Percentiles rank a stretch among this genome's conserved stretches.
Conservation (phyloP, 805 yeast species). For the Kluyveromyces aestuarii region DNA sequence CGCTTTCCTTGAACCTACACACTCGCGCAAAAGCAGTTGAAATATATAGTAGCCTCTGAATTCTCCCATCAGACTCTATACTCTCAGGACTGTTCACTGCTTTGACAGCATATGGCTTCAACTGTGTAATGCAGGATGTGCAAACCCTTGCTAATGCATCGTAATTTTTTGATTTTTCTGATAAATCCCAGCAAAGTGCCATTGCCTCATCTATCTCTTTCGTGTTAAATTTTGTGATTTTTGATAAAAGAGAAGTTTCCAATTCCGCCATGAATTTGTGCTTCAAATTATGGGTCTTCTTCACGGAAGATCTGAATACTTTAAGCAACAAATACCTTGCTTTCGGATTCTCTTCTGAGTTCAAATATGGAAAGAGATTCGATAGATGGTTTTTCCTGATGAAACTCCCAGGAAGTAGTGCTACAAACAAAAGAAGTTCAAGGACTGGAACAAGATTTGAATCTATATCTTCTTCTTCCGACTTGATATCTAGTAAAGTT, state of each 20-base stretch:
- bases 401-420: slow-evolving; percentile 42
- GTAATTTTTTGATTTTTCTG: slow-evolving; percentile 38
- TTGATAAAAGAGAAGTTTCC: slow-evolving; percentile 42
- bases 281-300: slow-evolving; percentile 36
- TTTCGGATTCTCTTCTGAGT: slow-evolving; percentile 38
- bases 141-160: slow-evolving; percentile 52
- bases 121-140: slow-evolving; percentile 44
- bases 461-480: slow-evolving; percentile 18
- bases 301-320: slow-evolving; percentile 44
- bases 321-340: slow-evolving; percentile 38
- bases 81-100: slow-evolving; percentile 17
- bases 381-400: slow-evolving; percentile 59
- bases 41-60: slow-evolving; percentile 50
- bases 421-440: slow-evolving; percentile 43
- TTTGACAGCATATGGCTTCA: slow-evolving; percentile 37
- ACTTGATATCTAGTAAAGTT: slow-evolving; percentile 17
- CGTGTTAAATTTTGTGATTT: slow-evolving; percentile 50
- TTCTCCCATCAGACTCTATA: slow-evolving; percentile 32
- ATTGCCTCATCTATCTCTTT: slow-evolving; percentile 65
- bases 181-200: slow-evolving; percentile 55
- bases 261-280: slow-evolving; percentile 41
- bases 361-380: slow-evolving; percentile 54
- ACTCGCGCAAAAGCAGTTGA: slow-evolving; percentile 64
- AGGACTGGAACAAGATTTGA: slow-evolving; percentile 22
- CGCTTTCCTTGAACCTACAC: slow-evolving; percentile 48